phyloP scores from a whole-genome alignment of 148 eudicot species.

The Heliosperma pusillum region DNA sequence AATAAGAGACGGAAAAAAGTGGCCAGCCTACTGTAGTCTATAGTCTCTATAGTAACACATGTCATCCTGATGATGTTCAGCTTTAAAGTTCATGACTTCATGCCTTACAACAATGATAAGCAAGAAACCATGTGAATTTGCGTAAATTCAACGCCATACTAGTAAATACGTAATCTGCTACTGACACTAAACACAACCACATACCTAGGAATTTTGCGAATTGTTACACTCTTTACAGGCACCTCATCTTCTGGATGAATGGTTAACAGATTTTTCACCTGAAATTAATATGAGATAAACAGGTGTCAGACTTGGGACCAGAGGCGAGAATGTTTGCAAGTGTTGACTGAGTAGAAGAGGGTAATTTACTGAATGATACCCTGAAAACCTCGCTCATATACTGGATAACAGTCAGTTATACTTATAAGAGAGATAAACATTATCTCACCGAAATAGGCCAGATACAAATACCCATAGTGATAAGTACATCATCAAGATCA shows the following conservation, averaged over 20 bases:
- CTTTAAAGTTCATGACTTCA: not conserved
- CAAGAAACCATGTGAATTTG: not conserved
- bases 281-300: conserved; percentile 8
- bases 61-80: not conserved
- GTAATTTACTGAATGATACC: not conserved
- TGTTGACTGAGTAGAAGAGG: not conserved
- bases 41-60: not conserved
- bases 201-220: conserved; percentile 92
- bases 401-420: not conserved
- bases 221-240: conserved; percentile 87
- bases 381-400: not conserved
- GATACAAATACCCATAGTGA: too few relatives aligned
- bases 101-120: not conserved
- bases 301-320: not conserved
- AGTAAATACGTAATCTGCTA: not conserved
- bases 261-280: conserved; percentile 92
- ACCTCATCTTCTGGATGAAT: conserved; percentile 76
- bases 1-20: not conserved
- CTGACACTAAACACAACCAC: not conserved
- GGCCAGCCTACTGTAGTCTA: not conserved
- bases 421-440: too few relatives aligned
- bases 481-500: too few relatives aligned
- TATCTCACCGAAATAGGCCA: too few relatives aligned
- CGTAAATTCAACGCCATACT: not conserved
- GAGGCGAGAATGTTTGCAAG: not conserved